Evolutionary conservation across 106 monocot species (phyloP), one percentile per base, ranked within the genome.

Genomic region (Phalaenopsis aphrodite): DNA sequence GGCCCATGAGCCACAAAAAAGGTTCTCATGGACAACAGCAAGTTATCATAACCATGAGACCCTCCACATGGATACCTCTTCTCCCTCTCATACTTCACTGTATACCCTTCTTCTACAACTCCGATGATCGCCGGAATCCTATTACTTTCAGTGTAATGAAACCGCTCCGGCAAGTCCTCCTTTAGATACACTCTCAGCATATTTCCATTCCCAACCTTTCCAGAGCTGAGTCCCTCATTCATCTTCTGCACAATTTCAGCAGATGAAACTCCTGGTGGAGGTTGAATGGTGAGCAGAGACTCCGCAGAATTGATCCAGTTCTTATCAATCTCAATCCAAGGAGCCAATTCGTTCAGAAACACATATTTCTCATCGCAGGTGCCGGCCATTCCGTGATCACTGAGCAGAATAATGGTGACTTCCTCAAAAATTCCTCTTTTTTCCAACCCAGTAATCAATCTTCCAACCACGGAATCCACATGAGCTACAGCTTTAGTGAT

Each of bases 351-450:
- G 16, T 87, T 79, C 12, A 94, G 79, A 78, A 81, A 89, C 17
- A 94, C 72, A 2, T 86, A 75, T 76, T 94, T 94, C 52, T 81
- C 14, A 37, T 89, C 88, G 24, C 94, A 94, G 30, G 80, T 89
- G 8, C 91, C 85, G 1, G 88, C 94, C 94, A 94, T 94, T 12
- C 94, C 94, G 49, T 94, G 94, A 74, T 94, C 94, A 15, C 91
- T 88, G 9, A 94, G 5, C 10, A 94, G 71, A 76, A 94, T 91
- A 24, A 91, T 41, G 24, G 77, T 86, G 11, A 91, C 94, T 76
- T 94, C 91, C 76, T 94, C 89, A 81, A 94, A 94, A 52, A 94
- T 46, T 14, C 88, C 89, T 78, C 94, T 89, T 69, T 85, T 78
- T 61, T 94, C 94, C n/a, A 94, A 78, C 17, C 94, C 94, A 0